Evolutionary conservation across 495 filamentous ascomycete genomes (phyloP).

Genomic region (Penicillium maclennaniae): DNA sequence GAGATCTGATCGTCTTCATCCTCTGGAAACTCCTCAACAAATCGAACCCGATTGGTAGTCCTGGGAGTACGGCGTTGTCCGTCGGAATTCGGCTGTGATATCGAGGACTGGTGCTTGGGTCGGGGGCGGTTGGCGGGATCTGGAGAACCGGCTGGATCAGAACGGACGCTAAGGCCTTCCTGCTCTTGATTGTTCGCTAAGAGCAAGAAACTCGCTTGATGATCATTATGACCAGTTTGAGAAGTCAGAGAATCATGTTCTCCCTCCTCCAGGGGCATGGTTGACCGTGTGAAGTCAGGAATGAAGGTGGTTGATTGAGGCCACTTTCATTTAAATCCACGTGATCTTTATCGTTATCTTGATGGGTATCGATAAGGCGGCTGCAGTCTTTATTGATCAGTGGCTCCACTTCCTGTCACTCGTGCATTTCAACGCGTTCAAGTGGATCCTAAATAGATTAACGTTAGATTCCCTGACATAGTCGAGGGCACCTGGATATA

Average conservation of each 20-base stretch:
- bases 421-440: neutral
- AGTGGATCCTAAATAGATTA: neutral
- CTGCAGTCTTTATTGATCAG: slow-evolving; percentile 4
- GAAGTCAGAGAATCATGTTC: slow-evolving; percentile 28
- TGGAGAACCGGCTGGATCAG: slow-evolving; percentile 16
- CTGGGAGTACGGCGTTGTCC: slow-evolving; percentile 61
- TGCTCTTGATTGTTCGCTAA: slow-evolving; percentile 22
- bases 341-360: slow-evolving; percentile 15
- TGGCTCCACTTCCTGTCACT: slow-evolving; percentile 1
- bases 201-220: slow-evolving; percentile 31
- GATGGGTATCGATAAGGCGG: slow-evolving; percentile 15
- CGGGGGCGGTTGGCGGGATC: slow-evolving; percentile 14
- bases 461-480: neutral
- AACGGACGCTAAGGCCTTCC: slow-evolving; percentile 25
- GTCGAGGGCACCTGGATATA: too few species aligned
- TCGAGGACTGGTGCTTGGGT: slow-evolving; percentile 40
- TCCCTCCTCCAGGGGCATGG: slow-evolving; percentile 44
- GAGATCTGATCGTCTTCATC: slow-evolving; percentile 32
- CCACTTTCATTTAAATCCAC: slow-evolving; percentile 12
- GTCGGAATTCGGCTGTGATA: slow-evolving; percentile 37
- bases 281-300: slow-evolving; percentile 22
- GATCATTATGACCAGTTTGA: slow-evolving; percentile 23
- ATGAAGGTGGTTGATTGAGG: slow-evolving; percentile 8
- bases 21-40: slow-evolving; percentile 53
- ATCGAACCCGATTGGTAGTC: slow-evolving; percentile 82